Percentiles rank a stretch among this genome's conserved stretches.
These are phyloP conservation scores for Neoscytalidium dimidiatum DNA, from an alignment of 2,329 filamentous ascomycete genomes.

Conservation along the genomic window DNA sequence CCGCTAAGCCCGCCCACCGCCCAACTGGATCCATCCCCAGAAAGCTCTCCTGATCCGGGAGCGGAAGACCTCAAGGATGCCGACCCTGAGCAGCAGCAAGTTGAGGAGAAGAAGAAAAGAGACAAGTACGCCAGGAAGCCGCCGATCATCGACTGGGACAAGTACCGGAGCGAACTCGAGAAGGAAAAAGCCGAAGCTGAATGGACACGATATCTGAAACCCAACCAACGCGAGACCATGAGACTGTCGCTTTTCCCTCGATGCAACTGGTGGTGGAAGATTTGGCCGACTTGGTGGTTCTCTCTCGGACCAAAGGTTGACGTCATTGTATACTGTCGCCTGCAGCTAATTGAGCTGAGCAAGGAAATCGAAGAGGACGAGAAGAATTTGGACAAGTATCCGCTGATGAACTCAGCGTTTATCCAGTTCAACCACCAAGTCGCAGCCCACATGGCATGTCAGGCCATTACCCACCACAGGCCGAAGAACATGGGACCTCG, in stretches of 20 bases:
- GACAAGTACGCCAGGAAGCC: constrained; percentile 18
- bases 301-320: constrained; percentile 88
- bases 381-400: constrained; percentile 79
- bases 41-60: background rate
- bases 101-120: background rate
- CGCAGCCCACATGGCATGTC: constrained; percentile 96
- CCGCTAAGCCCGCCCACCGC: constrained; percentile 23
- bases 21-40: background rate
- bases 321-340: constrained; percentile 87
- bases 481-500: constrained; percentile 93
- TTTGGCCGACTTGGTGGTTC: constrained; percentile 65
- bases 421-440: constrained; percentile 99
- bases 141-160: constrained; percentile 22
- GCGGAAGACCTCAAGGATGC: background rate
- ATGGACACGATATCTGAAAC: constrained; percentile 82
- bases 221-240: constrained; percentile 83
- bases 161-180: constrained; percentile 25
- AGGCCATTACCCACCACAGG: constrained; percentile 85
- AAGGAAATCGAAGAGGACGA: constrained; percentile 92
- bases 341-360: constrained; percentile 83
- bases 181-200: constrained; percentile 44
- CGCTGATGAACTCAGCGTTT: constrained; percentile 93
- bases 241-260: constrained; percentile 71
- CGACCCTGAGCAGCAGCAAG: background rate
- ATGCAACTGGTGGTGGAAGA: constrained; percentile 26